Conservation (phyloP, 1,284 basidiomycete species). For the Rhodotorula sp. region DNA sequence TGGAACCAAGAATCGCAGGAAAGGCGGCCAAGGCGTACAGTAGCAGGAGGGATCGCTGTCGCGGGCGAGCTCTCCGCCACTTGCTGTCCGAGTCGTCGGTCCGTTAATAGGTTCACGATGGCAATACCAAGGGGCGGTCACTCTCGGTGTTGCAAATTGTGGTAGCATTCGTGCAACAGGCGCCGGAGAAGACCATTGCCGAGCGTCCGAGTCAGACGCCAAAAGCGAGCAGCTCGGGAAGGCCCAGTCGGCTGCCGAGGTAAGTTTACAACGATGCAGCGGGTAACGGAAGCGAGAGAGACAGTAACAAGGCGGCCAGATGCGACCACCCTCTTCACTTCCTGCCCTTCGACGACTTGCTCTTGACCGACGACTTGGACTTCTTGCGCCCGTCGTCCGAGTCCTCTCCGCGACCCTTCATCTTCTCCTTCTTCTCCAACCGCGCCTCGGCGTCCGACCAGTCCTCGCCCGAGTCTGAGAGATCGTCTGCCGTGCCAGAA, state of each 20-base stretch:
- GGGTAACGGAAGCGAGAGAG: not conserved
- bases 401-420: conserved; percentile 7
- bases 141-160: too few relatives aligned
- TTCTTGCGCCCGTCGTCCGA: conserved; percentile 18
- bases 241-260: not conserved
- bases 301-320: not conserved
- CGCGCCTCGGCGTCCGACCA: conserved; percentile 94
- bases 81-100: too few relatives aligned
- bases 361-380: conserved; percentile 12
- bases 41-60: too few relatives aligned
- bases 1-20: too few relatives aligned
- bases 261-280: too few relatives aligned
- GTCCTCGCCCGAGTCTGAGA: conserved; percentile 62
- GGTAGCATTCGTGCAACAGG: too few relatives aligned
- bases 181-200: too few relatives aligned
- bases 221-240: not conserved
- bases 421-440: conserved; percentile 63
- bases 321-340: not conserved
- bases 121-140: too few relatives aligned
- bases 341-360: conserved; percentile 6
- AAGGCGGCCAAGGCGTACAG: too few relatives aligned
- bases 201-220: not conserved
- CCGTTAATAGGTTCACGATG: too few relatives aligned
- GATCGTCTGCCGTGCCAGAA: conserved; percentile 34
- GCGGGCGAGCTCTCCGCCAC: too few relatives aligned